Evolutionary conservation across 2,329 filamentous ascomycete species (phyloP).

Genomic region (Aspergillus versicolor): DNA sequence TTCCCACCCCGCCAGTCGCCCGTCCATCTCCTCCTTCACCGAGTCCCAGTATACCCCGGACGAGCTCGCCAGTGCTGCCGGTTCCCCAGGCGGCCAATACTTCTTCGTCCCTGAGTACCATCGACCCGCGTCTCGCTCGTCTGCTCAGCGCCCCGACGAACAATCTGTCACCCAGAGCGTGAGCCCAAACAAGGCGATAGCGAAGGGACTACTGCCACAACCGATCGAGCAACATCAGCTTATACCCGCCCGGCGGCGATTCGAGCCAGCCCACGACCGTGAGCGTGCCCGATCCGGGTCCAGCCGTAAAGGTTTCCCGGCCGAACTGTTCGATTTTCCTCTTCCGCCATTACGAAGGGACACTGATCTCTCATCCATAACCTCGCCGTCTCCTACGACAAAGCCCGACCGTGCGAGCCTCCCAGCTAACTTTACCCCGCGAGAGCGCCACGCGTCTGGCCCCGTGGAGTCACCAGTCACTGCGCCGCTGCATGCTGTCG

Average conservation of each 20-base stretch:
- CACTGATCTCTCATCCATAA: slow-evolving; percentile 19
- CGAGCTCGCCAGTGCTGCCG: slow-evolving; percentile 8
- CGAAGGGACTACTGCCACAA: not conserved
- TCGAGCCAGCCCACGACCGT: slow-evolving; percentile 3
- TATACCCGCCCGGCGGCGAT: not conserved
- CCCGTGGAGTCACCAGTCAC: slow-evolving; percentile 22
- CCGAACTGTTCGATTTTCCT: slow-evolving; percentile 23
- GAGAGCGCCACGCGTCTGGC: slow-evolving; percentile 15
- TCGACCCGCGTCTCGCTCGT: not conserved
- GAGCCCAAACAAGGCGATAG: not conserved
- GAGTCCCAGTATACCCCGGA: slow-evolving; percentile 10
- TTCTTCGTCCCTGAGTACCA: slow-evolving; percentile 11
- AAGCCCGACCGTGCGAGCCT: slow-evolving; percentile 17
- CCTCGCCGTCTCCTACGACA: slow-evolving; percentile 14
- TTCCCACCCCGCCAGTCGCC: slow-evolving; percentile 23
- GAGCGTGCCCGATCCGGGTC: slow-evolving; percentile 15
- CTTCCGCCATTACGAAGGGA: slow-evolving; percentile 21
- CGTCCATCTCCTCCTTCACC: slow-evolving; percentile 18
- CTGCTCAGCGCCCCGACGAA: not conserved
- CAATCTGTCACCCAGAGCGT: slow-evolving; percentile 3
- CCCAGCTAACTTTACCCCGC: slow-evolving; percentile 17
- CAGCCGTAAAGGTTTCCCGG: slow-evolving; percentile 15
- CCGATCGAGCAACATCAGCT: not conserved
- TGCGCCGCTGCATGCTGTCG: slow-evolving; percentile 28
- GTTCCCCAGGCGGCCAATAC: slow-evolving; percentile 8